Evolutionary conservation across 306 rosid species (phyloP), one percentile per base, ranked within the genome.

Genomic region (Vigna mungo): DNA sequence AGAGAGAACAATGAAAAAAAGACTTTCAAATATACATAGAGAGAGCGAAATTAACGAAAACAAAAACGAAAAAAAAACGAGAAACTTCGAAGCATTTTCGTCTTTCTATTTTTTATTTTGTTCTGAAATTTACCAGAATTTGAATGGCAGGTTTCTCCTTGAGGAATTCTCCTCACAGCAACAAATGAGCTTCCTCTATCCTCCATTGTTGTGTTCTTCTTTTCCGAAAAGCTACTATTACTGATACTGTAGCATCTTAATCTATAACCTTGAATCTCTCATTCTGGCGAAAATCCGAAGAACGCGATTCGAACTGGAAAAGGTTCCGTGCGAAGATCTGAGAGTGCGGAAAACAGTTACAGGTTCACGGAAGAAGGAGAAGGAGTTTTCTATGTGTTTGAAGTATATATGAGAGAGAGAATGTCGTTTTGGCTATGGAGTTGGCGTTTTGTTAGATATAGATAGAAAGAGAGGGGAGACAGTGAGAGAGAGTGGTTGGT

Each of bases 121-220:
- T 13, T 12, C 4, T 5, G 9, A 67, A 20, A 9, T 3, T 37
- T 34, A 79, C 98, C 98, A 52, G 98, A 95, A 84, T 88, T 84
- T 46, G 98, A 86, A 82, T 90, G 93, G 82, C 90, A 92, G 77
- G 98, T 85, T 76, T 85, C 90, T 82, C 93, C 91, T 32, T 90
- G 98, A 17, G 93, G 92, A 83, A 87, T 89, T 77, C 98, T 89
- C 81, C 98, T 80, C 2, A 95, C 97, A 53, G 97, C 98, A 14
- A 95, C 96, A 68, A 95, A 95, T 20, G 98, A 95, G 43, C 91
- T 90, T 64, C 92, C 96, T 86, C 98, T 86, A 72, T 90, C 96
- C 69, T 92, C 96, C 97, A 95, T 94, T 14, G 83, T 18, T 80
- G 5, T 67, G n/a, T 41, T 56, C 61, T 68, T 58, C 43, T 78